Percentiles rank a stretch among this genome's conserved stretches.
Conservation (phyloP, 495 filamentous ascomycete genomes). For the Aspergillus bertholletiae region DNA sequence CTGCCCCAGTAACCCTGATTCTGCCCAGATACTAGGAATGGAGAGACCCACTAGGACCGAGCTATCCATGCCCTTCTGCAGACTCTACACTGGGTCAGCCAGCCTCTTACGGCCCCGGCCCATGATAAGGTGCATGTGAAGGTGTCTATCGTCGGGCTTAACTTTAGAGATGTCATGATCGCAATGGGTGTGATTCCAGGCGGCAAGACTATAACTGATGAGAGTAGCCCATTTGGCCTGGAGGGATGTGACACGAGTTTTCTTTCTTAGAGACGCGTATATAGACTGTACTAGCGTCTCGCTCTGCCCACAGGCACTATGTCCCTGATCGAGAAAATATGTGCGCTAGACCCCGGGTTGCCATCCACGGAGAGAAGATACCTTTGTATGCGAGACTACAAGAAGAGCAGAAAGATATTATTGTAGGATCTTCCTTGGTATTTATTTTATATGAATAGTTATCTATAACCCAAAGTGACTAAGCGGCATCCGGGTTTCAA, state of each 20-base stretch:
- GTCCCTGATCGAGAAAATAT: too few species aligned
- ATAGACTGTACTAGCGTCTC: too few species aligned
- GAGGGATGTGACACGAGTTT: constrained; percentile 37
- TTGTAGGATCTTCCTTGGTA: too few species aligned
- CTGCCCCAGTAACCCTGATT: constrained; percentile 34
- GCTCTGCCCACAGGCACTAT: too few species aligned
- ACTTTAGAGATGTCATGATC: constrained; percentile 30
- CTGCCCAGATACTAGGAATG: constrained; percentile 30
- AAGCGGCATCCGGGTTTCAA: too few species aligned
- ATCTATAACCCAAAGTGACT: too few species aligned
- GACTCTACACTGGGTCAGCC: constrained; percentile 13
- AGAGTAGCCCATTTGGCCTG: background rate
- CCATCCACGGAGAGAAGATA: too few species aligned
- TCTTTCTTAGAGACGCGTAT: too few species aligned
- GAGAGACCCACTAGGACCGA: constrained; percentile 42
- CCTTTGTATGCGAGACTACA: too few species aligned
- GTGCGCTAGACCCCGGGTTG: too few species aligned
- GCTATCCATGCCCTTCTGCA: constrained; percentile 30
- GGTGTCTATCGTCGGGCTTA: constrained; percentile 23
- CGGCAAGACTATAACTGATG: background rate
- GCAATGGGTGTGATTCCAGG: constrained; percentile 20
- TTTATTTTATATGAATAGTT: too few species aligned
- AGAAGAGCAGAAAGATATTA: too few species aligned
- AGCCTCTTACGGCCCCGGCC: background rate
- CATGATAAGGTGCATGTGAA: constrained; percentile 20